These are phyloP conservation scores for Rhodotorula sp. DNA, from an alignment of 1,284 basidiomycete genomes.

Conservation along the genomic window DNA sequence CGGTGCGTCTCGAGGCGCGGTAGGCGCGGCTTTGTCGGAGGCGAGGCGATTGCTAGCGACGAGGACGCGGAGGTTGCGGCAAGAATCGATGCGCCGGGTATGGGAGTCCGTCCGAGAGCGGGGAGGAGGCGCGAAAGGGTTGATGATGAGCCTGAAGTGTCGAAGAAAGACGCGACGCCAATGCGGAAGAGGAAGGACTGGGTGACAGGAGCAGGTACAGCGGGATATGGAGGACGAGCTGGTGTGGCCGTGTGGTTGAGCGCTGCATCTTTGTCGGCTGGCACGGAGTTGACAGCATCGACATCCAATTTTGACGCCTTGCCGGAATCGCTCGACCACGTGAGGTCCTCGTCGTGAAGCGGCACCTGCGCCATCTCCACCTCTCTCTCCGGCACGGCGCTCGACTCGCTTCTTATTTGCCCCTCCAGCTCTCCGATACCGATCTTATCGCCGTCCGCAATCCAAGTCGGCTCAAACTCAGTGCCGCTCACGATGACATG, in stretches of 20 bases:
- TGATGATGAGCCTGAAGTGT: neutral
- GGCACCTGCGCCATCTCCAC: no score
- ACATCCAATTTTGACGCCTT: no score
- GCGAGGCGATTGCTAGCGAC: neutral
- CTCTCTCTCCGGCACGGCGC: neutral
- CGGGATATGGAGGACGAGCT: no score
- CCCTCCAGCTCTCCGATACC: neutral
- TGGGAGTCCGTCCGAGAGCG: neutral
- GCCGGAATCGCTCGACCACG: no score
- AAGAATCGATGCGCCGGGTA: constrained; percentile 25
- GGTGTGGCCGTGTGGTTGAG: no score
- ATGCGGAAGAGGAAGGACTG: constrained; percentile 17
- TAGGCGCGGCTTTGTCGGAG: neutral
- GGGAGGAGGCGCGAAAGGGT: constrained; percentile 1
- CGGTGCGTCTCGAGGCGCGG: constrained; percentile 37
- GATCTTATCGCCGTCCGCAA: neutral
- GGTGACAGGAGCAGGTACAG: no score
- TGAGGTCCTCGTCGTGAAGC: no score
- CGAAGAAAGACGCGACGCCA: neutral
- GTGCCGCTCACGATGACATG: constrained; percentile 24
- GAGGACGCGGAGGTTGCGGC: constrained; percentile 3
- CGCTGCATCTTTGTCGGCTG: no score
- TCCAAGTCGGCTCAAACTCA: constrained; percentile 28
- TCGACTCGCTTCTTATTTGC: neutral
- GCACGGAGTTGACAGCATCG: no score